These are phyloP conservation scores for Coprinopsis strossmayeri DNA, from an alignment of 768 basidiomycete species.

Conservation along the genomic window DNA sequence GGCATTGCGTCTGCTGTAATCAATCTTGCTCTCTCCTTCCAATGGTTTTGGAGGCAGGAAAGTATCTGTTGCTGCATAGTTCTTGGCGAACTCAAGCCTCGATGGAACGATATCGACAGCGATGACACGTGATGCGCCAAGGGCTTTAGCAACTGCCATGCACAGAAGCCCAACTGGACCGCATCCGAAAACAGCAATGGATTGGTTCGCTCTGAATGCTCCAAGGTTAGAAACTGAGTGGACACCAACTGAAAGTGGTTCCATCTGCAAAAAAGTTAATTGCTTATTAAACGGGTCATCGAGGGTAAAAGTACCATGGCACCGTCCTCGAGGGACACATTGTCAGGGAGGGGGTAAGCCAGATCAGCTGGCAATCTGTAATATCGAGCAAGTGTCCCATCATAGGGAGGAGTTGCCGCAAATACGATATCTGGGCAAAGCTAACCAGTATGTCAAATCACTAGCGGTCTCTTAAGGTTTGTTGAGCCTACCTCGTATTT, in stretches of 20 bases:
- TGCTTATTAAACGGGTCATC: background rate
- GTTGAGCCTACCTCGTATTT: slow-evolving; percentile 59
- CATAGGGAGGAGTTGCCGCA: slow-evolving; percentile 90
- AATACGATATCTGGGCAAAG: slow-evolving; percentile 83
- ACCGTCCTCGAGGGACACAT: slow-evolving; percentile 86
- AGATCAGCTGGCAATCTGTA: slow-evolving; percentile 85
- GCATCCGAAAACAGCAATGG: slow-evolving; percentile 81
- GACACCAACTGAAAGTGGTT: slow-evolving; percentile 88
- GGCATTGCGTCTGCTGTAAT: slow-evolving; percentile 71
- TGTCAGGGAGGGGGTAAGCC: slow-evolving; percentile 75
- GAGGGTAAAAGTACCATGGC: slow-evolving; percentile 58
- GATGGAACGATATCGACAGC: slow-evolving; percentile 73
- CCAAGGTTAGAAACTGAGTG: slow-evolving; percentile 83
- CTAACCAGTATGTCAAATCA: slow-evolving; percentile 38
- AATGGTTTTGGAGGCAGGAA: slow-evolving; percentile 57
- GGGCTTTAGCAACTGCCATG: slow-evolving; percentile 93
- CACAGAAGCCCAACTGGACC: slow-evolving; percentile 85
- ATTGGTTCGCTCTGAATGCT: slow-evolving; percentile 63
- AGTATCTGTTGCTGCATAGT: slow-evolving; percentile 75
- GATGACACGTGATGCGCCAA: slow-evolving; percentile 80
- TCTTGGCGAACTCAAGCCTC: slow-evolving; percentile 82
- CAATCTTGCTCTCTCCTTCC: slow-evolving; percentile 58
- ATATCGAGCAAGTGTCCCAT: slow-evolving; percentile 84
- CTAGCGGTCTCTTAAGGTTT: background rate
- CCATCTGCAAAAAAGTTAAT: slow-evolving; percentile 54